Evolutionary conservation across 1,284 basidiomycete genomes (phyloP).

Genomic region (Melanopsichium pennsylvanicum): DNA sequence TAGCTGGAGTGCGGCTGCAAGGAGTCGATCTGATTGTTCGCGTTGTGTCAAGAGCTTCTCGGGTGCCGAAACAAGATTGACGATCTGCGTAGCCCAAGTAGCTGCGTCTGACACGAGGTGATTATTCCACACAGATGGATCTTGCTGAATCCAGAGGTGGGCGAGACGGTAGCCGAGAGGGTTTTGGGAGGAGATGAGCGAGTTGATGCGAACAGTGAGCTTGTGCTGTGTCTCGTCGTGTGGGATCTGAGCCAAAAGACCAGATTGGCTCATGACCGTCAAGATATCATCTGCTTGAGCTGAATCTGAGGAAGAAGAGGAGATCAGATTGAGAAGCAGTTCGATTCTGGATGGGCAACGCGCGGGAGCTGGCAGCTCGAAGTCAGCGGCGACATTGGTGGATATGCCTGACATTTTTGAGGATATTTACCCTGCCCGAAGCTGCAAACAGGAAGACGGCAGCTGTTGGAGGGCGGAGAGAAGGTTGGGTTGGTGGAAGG

Average conservation of each 20-base stretch:
- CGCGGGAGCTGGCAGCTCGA: slow-evolving; percentile 25
- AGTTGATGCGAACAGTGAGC: slow-evolving; percentile 41
- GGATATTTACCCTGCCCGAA: neutral
- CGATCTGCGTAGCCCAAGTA: slow-evolving; percentile 38
- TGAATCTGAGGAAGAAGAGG: slow-evolving; percentile 12
- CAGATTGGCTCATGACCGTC: slow-evolving; percentile 27
- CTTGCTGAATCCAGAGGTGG: slow-evolving; percentile 39
- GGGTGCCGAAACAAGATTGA: slow-evolving; percentile 31
- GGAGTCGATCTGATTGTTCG: slow-evolving; percentile 15
- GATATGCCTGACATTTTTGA: neutral
- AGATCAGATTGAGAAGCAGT: slow-evolving; percentile 28
- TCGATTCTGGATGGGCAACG: slow-evolving; percentile 26
- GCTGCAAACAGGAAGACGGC: neutral
- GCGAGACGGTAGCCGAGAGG: slow-evolving; percentile 37
- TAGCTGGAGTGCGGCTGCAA: slow-evolving; percentile 20
- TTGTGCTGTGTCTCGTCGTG: slow-evolving; percentile 38
- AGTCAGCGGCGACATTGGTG: slow-evolving; percentile 4
- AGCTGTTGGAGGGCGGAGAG: neutral
- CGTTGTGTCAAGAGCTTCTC: slow-evolving; percentile 25
- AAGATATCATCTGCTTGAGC: slow-evolving; percentile 16
- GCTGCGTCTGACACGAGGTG: slow-evolving; percentile 35
- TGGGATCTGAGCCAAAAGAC: slow-evolving; percentile 14
- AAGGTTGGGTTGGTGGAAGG: neutral
- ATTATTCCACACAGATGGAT: slow-evolving; percentile 31
- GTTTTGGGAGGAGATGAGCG: slow-evolving; percentile 41